A percentile compares a stretch with the other conserved stretches of the same genome.
phyloP scores from a whole-genome alignment of 2,329 filamentous ascomycete species.

The Penicillium sp. region DNA sequence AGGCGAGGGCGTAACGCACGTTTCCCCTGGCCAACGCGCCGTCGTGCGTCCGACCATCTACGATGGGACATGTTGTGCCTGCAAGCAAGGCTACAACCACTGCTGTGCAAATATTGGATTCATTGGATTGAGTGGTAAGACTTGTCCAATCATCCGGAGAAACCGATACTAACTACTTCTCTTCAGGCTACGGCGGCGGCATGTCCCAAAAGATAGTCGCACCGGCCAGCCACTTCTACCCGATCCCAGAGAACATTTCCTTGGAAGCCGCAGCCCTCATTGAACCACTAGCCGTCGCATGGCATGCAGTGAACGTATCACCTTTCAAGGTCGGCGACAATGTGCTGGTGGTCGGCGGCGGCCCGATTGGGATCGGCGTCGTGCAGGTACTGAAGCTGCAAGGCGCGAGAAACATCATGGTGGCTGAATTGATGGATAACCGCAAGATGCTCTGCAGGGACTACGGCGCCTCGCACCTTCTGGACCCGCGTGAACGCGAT shows the following conservation, averaged over 20 bases:
- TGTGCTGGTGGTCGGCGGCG: slow-evolving; percentile 59
- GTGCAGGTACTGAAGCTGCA: slow-evolving; percentile 57
- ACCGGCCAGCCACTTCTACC: slow-evolving; percentile 26
- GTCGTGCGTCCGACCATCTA: slow-evolving; percentile 60
- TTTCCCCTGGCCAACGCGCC: slow-evolving; percentile 57
- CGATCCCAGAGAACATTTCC: slow-evolving; percentile 22
- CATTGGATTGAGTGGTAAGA: slow-evolving; percentile 48
- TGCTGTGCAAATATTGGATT: slow-evolving; percentile 59
- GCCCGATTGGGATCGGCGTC: slow-evolving; percentile 62
- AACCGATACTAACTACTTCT: not conserved
- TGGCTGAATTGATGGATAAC: slow-evolving; percentile 54
- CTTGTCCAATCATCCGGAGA: not conserved
- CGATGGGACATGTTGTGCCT: slow-evolving; percentile 57
- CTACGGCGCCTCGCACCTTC: slow-evolving; percentile 56
- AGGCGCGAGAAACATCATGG: slow-evolving; percentile 56
- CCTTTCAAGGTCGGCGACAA: slow-evolving; percentile 48
- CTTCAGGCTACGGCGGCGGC: slow-evolving; percentile 29
- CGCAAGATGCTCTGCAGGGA: slow-evolving; percentile 52
- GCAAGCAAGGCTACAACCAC: slow-evolving; percentile 53
- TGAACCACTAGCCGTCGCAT: slow-evolving; percentile 63
- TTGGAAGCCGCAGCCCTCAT: slow-evolving; percentile 53
- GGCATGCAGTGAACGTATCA: slow-evolving; percentile 59
- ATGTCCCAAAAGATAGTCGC: slow-evolving; percentile 28
- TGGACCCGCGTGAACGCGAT: slow-evolving; percentile 52
- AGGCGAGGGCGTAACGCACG: slow-evolving; percentile 47